Percentiles rank a stretch among this genome's conserved stretches.
These are phyloP conservation scores for Mycena rosella DNA, from an alignment of 768 basidiomycete species.

Conservation along the genomic window DNA sequence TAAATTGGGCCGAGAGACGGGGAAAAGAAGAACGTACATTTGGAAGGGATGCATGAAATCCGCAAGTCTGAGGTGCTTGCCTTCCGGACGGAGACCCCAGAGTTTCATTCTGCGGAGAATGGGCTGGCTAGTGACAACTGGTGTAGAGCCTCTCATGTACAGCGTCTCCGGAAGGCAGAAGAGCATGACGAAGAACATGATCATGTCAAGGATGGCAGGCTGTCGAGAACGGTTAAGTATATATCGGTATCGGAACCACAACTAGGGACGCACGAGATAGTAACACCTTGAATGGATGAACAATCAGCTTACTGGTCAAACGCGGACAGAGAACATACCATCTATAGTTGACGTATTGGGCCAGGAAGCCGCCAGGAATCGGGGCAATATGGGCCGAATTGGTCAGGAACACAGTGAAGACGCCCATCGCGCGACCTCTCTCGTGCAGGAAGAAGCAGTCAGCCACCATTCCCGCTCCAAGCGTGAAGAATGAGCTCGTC, in stretches of 20 bases:
- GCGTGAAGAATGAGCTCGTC: constrained; percentile 34
- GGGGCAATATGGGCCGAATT: constrained; percentile 35
- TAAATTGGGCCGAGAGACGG: neutral
- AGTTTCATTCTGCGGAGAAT: constrained; percentile 30
- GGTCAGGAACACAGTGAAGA: constrained; percentile 38
- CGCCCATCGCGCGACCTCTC: constrained; percentile 35
- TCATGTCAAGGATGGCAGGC: constrained; percentile 35
- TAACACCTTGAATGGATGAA: constrained; percentile 28
- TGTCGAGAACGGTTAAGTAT: neutral
- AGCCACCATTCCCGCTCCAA: constrained; percentile 37
- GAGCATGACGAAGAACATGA: constrained; percentile 36
- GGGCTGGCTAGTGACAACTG: constrained; percentile 24
- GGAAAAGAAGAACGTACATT: constrained; percentile 17
- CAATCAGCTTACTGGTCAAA: neutral
- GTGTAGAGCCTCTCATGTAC: constrained; percentile 26
- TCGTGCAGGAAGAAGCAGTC: constrained; percentile 42
- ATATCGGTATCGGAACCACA: too few species aligned
- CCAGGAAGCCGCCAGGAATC: constrained; percentile 33
- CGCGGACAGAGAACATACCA: constrained; percentile 11
- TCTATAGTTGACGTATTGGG: constrained; percentile 28
- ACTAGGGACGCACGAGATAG: constrained; percentile 26
- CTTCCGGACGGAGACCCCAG: constrained; percentile 33
- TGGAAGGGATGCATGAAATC: constrained; percentile 36
- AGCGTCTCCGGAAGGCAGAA: constrained; percentile 38
- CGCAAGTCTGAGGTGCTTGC: constrained; percentile 26